Evolutionary conservation across 2,329 filamentous ascomycete genomes (phyloP), one percentile per base, ranked within the genome.

Genomic region (Alternaria incomplexa): DNA sequence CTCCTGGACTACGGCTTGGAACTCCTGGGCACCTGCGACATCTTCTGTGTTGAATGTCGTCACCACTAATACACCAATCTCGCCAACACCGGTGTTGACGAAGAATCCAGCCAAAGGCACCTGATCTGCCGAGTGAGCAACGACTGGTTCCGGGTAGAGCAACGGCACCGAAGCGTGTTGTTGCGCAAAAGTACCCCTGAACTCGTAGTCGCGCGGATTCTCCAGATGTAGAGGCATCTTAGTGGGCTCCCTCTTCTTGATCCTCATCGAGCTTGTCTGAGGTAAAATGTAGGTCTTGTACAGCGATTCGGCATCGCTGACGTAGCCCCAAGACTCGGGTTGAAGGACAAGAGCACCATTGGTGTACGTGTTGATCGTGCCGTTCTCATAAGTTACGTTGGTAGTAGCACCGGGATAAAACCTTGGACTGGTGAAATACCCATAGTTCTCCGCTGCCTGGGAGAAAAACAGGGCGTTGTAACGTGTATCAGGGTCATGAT

Each of bases 31-130:
- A 2, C 66, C 69, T 3, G 56, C 47, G 10, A 60, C 64, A 20
- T 68, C 67, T 3, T 71, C 68, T 1, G 74, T 75, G 48, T 76
- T 73, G 68, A 85, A 86, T 2, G 77, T 81, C 17, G 78, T 73
- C 13, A 83, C 76, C 30, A 79, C 77, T 3, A 86, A 75, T 5
- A 86, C 81, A n/a, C 81, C 84, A 13, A 83, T 75, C 58, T 85
- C 81, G n/a, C 80, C 73, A 0, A 79, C 73, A 5, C 64, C 71
- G 0, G 76, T 73, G 10, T 82, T 76, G 30, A 84, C 77, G 64
- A 83, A 85, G 74, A 84, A 85, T 3, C 84, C 84, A 5, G 79
- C 77, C 13, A 84, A 73, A 1, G 77, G 73, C 26, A 80, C 77
- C 8, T 72, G 63, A 0, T 67, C 58, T 13, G 75, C 65, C 4